These are phyloP conservation scores for Symbiotaphrina buchneri DNA, from an alignment of 495 filamentous ascomycete genomes.

Conservation along the genomic window DNA sequence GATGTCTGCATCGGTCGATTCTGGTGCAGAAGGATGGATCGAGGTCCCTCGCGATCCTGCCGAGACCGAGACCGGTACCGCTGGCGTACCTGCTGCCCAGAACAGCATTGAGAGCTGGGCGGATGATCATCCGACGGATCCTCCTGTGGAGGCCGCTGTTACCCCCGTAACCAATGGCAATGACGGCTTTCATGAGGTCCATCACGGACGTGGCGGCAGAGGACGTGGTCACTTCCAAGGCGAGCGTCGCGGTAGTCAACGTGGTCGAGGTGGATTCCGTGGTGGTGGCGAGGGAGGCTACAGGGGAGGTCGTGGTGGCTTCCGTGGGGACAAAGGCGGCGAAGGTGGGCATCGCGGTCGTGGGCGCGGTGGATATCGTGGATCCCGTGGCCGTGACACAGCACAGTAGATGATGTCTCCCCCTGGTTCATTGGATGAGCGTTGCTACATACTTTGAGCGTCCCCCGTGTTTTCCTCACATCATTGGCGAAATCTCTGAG, in stretches of 20 bases:
- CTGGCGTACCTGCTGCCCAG: constrained; percentile 32
- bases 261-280: constrained; percentile 7
- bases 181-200: constrained; percentile 54
- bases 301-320: constrained; percentile 25
- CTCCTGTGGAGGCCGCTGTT: constrained; percentile 12
- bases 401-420: no score
- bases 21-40: constrained; percentile 47
- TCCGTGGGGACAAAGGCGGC: constrained; percentile 19
- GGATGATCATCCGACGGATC: constrained; percentile 30
- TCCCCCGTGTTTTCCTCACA: no score
- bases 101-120: constrained; percentile 34
- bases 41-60: constrained; percentile 50
- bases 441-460: no score
- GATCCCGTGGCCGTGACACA: constrained; percentile 17
- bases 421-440: no score
- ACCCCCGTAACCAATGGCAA: constrained; percentile 10
- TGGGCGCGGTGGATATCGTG: constrained; percentile 20
- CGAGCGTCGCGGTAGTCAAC: constrained; percentile 7
- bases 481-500: no score
- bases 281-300: constrained; percentile 16
- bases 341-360: constrained; percentile 28
- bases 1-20: constrained; percentile 23
- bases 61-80: constrained; percentile 46
- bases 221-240: constrained; percentile 9
- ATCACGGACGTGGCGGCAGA: constrained; percentile 16